These are phyloP conservation scores for Fusarium cicatricum DNA, from an alignment of 2,329 filamentous ascomycete species.

Conservation along the genomic window DNA sequence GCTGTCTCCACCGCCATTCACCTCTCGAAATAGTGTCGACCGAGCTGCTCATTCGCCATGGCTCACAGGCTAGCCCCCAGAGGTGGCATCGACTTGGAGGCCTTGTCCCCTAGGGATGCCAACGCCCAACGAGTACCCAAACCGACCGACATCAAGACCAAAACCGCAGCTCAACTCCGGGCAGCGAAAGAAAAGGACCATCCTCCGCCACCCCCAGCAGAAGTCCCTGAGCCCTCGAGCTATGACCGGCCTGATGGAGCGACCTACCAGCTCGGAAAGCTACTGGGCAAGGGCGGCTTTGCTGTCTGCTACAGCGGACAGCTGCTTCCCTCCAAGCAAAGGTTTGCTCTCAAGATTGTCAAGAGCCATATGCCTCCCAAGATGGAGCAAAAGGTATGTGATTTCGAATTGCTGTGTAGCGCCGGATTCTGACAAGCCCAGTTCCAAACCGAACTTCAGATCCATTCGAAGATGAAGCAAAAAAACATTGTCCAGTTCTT, in stretches of 20 bases:
- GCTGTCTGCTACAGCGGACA: constrained; percentile 82
- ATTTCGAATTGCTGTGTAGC: background rate
- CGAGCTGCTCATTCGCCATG: constrained; percentile 45
- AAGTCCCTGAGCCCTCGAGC: constrained; percentile 70
- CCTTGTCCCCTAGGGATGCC: constrained; percentile 70
- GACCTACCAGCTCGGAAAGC: constrained; percentile 76
- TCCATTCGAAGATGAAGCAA: constrained; percentile 97
- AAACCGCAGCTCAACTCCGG: constrained; percentile 61
- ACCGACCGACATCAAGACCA: constrained; percentile 59
- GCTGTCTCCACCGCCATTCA: background rate
- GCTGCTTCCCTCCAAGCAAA: constrained; percentile 70
- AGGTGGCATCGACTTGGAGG: constrained; percentile 66
- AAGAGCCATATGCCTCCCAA: constrained; percentile 83
- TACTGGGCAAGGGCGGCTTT: constrained; percentile 83
- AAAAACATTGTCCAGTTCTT: constrained; percentile 96
- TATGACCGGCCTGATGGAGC: constrained; percentile 74
- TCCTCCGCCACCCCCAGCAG: constrained; percentile 68
- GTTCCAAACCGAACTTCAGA: constrained; percentile 88
- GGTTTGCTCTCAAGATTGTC: constrained; percentile 82
- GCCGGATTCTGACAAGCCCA: constrained; percentile 43
- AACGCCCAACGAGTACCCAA: constrained; percentile 66
- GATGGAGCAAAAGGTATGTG: constrained; percentile 80
- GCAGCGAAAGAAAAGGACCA: constrained; percentile 71
- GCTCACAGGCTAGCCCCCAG: constrained; percentile 58
- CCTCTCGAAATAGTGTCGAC: constrained; percentile 6